A percentile compares a stretch with the other conserved stretches of the same genome.
Conservation (phyloP, 2,329 filamentous ascomycete genomes). For the Achaetomium macrosporum region DNA sequence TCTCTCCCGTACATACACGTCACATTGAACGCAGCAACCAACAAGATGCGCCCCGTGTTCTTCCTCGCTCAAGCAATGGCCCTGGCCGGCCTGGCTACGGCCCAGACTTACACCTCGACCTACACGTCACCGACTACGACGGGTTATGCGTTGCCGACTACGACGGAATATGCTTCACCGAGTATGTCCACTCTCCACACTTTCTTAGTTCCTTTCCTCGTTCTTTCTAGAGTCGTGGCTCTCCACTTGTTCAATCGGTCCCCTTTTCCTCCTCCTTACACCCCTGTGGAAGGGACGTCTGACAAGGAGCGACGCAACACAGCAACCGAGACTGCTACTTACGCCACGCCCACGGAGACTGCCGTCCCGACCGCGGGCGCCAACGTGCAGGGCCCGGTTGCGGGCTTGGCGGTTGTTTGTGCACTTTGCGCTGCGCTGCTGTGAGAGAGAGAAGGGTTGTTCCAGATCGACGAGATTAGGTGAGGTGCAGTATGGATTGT, state of each 20-base stretch:
- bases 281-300: too few relatives aligned
- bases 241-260: too few relatives aligned
- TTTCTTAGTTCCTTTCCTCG: too few relatives aligned
- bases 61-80: too few relatives aligned
- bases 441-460: slow-evolving; percentile 13
- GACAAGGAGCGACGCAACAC: neutral
- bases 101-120: slow-evolving; percentile 19
- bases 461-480: too few relatives aligned
- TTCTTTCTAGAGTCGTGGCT: too few relatives aligned
- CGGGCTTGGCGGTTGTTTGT: slow-evolving; percentile 18
- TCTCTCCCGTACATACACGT: neutral
- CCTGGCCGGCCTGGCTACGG: slow-evolving; percentile 17
- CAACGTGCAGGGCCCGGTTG: slow-evolving; percentile 15
- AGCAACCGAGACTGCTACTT: neutral
- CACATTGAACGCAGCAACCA: neutral
- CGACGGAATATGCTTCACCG: too few relatives aligned
- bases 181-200: too few relatives aligned
- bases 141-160: too few relatives aligned
- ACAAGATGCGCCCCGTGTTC: slow-evolving; percentile 23
- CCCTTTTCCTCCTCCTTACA: too few relatives aligned
- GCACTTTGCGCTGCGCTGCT: slow-evolving; percentile 20
- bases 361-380: slow-evolving; percentile 21
- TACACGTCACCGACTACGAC: too few relatives aligned
- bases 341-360: slow-evolving; percentile 3
- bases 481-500: too few relatives aligned